These are phyloP conservation scores for Nannizziopsis barbatae DNA, from an alignment of 2,329 filamentous ascomycete species.

Conservation along the genomic window DNA sequence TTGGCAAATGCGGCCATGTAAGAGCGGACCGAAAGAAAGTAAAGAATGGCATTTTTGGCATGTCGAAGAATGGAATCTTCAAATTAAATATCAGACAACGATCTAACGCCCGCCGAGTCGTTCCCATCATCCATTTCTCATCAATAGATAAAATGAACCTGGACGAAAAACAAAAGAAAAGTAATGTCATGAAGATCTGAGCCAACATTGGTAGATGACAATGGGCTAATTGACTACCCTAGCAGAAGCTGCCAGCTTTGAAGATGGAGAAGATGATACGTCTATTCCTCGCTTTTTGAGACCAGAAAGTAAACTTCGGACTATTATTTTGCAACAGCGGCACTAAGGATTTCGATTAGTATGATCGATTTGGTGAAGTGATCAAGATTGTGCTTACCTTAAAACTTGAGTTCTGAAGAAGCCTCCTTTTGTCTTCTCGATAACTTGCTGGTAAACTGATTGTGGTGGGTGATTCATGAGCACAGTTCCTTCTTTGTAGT, in stretches of 20 bases:
- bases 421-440: slow-evolving; percentile 95
- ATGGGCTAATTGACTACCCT: not conserved
- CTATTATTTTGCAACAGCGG: slow-evolving; percentile 41
- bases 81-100: slow-evolving; percentile 7
- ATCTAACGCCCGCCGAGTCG: slow-evolving; percentile 10
- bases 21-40: not conserved
- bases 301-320: not conserved
- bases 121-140: slow-evolving; percentile 12
- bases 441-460: slow-evolving; percentile 98
- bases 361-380: slow-evolving; percentile 9
- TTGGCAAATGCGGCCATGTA: not conserved
- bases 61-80: slow-evolving; percentile 5
- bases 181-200: slow-evolving; percentile 1
- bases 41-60: slow-evolving; percentile 3
- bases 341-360: slow-evolving; percentile 22
- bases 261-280: not conserved
- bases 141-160: slow-evolving; percentile 10
- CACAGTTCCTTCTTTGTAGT: slow-evolving; percentile 96
- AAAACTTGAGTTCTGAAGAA: slow-evolving; percentile 98
- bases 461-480: slow-evolving; percentile 99
- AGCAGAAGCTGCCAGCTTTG: not conserved
- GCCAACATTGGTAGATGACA: not conserved
- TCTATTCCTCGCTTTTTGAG: not conserved
- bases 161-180: slow-evolving; percentile 8
- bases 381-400: slow-evolving; percentile 34